Percentiles rank a stretch among this genome's conserved stretches.
Evolutionary conservation across 768 basidiomycete genomes (phyloP).

Genomic region (Serendipita sp.): DNA sequence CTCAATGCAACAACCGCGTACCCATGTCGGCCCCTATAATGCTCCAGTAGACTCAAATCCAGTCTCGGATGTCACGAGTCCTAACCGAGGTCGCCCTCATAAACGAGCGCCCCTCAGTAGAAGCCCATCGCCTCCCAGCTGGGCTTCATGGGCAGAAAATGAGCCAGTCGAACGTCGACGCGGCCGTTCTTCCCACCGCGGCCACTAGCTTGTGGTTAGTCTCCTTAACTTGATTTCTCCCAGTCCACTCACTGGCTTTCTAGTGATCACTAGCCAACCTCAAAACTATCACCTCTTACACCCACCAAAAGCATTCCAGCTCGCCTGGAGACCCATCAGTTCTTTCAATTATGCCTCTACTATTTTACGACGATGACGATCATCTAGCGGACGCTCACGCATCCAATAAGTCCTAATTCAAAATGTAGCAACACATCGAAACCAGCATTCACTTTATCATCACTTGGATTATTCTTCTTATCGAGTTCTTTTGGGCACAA

Average conservation of each 20-base stretch:
- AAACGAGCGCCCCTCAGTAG: neutral
- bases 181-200: neutral
- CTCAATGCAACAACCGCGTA: neutral
- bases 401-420: too few species aligned
- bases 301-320: neutral
- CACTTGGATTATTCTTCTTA: too few species aligned
- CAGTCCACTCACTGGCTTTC: too few species aligned
- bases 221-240: neutral
- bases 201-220: neutral
- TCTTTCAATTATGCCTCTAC: too few species aligned
- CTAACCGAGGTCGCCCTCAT: neutral
- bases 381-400: too few species aligned
- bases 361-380: too few species aligned
- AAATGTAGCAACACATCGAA: too few species aligned
- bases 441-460: too few species aligned
- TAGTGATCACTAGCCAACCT: too few species aligned
- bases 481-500: too few species aligned
- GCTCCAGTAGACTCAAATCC: neutral
- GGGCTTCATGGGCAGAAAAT: slow-evolving; percentile 6
- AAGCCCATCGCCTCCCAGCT: slow-evolving; percentile 3
- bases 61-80: neutral
- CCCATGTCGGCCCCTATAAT: neutral
- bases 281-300: neutral
- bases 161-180: slow-evolving; percentile 3
- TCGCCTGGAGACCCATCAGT: neutral